A percentile compares a stretch with the other conserved stretches of the same genome.
Evolutionary conservation across 2,329 filamentous ascomycete species (phyloP).

Genomic region (Bipolaris victoriae): DNA sequence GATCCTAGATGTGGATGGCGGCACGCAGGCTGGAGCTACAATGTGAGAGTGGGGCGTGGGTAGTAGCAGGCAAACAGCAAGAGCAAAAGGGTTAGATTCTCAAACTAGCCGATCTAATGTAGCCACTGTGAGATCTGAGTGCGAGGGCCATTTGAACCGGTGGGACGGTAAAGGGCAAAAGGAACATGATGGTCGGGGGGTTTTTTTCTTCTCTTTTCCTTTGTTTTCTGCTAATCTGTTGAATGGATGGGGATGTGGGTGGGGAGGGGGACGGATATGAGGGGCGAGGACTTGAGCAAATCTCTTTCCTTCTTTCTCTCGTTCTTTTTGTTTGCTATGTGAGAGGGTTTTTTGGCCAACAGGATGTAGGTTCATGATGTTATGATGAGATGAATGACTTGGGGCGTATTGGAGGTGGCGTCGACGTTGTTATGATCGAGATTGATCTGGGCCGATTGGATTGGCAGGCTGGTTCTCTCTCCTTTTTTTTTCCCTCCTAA

Average conservation of each 20-base stretch:
- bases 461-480: too few species aligned
- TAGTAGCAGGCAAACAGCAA: too few species aligned
- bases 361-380: too few species aligned
- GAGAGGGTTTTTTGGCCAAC: too few species aligned
- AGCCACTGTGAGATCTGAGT: background rate
- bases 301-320: background rate
- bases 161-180: background rate
- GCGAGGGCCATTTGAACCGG: background rate
- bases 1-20: constrained; percentile 40
- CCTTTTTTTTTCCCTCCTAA: too few species aligned
- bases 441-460: too few species aligned
- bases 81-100: background rate
- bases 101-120: background rate
- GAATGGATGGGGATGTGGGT: background rate
- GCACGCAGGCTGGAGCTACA: constrained; percentile 40
- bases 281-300: background rate
- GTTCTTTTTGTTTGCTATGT: too few species aligned
- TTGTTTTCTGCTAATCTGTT: background rate
- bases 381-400: too few species aligned
- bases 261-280: background rate
- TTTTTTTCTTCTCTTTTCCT: background rate
- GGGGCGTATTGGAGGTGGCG: too few species aligned
- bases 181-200: background rate
- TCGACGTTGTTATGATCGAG: too few species aligned
- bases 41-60: constrained; percentile 27